Base-by-base conservation (phyloP, 768 basidiomycete species). In the Boletellus ananas region DNA sequence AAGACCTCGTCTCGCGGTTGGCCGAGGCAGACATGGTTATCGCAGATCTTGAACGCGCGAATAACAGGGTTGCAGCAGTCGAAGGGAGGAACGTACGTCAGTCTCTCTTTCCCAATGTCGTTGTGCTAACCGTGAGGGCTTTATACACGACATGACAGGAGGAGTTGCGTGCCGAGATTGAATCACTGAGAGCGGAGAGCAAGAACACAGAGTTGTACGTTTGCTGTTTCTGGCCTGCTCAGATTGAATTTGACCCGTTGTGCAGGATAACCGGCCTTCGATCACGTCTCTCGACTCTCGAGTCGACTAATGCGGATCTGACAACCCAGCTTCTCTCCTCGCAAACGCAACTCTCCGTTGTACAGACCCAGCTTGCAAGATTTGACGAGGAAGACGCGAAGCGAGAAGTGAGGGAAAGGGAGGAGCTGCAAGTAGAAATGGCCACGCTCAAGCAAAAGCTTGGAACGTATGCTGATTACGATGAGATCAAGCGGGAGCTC, bases 401-500 rank as follows among this genome's bases (percentile, higher is more conserved):
- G 34, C 55, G 54, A 18, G 59, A 52, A 29, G 54, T 43, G 35
- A 62, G 51, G 37, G 64, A 58, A 25, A 54, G 25, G 13, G 31
- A 36, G 13, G 53, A 66, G 27, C 49, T 90, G 82, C 70, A 65
- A 4, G 65, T 65, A 3, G 94, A 96, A 68, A 72, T 86, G 5
- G 85, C 87, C 14, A 76, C 76, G 42, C 74, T 94, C 2, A 84
- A 79, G 63, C 69, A 72, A 31, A 84, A 83, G 56, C 71, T 98
- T 34, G 83, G 80, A 59, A 81, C 80, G 56, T 90, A 86, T 53
- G 67, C 67, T 14, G 93, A 99, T 67, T 98, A 99, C 60, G 95
- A 98, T 61, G 94, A 98, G 71, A 84, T 98, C 63, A 98, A 98
- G 73, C 85, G 96, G 23, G 96, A 99, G 66, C 77, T 99, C 25